Evolutionary conservation across 768 basidiomycete species (phyloP).

Genomic region (Atractiella rhizophila): DNA sequence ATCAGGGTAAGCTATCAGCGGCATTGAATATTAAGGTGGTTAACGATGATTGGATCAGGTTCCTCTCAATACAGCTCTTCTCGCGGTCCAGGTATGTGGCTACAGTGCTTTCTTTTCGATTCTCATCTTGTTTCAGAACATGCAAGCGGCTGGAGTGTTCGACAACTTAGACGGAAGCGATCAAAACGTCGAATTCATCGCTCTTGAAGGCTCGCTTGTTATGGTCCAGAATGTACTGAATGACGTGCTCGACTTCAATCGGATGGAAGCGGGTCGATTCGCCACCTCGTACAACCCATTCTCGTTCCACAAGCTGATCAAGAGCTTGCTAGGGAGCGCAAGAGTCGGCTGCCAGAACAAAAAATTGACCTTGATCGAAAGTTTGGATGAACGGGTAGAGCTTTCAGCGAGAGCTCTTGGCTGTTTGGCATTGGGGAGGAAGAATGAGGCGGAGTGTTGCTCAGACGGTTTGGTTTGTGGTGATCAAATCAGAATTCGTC

Average conservation of each 20-base stretch:
- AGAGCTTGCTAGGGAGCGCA: no score
- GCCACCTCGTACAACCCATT: constrained; percentile 27
- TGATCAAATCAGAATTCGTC: constrained; percentile 22
- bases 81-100: no score
- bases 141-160: constrained; percentile 53
- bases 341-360: no score
- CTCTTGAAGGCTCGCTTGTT: constrained; percentile 49
- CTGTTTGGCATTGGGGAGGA: no score
- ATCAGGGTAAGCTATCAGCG: constrained; percentile 21
- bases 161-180: constrained; percentile 28
- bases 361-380: no score
- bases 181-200: constrained; percentile 68
- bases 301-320: constrained; percentile 25
- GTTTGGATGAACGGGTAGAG: no score
- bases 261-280: constrained; percentile 56
- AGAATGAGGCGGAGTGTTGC: no score
- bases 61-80: constrained; percentile 29
- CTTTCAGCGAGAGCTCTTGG: no score
- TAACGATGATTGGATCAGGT: no score
- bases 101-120: no score
- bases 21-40: no score
- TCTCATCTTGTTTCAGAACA: constrained; percentile 67
- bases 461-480: constrained; percentile 20
- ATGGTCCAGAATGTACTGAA: constrained; percentile 49
- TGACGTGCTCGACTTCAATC: constrained; percentile 26